Percentiles rank a stretch among this genome's conserved stretches.
These are phyloP conservation scores for Cichorium intybus DNA, from an alignment of 140 eudicot genomes.

Conservation along the genomic window DNA sequence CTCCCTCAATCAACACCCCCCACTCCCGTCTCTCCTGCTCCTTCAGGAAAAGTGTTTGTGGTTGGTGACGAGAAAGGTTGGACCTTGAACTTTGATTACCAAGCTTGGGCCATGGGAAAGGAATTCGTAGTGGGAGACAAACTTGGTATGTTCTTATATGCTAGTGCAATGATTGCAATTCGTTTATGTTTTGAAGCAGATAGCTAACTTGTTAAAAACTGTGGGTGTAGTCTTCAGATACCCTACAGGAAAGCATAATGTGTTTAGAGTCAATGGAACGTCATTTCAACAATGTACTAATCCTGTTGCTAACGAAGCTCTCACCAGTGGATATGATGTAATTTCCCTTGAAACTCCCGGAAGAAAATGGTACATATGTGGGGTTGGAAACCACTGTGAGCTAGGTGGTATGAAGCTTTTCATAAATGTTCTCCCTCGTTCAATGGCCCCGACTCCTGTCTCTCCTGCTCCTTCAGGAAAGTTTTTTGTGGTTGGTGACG, in stretches of 20 bases:
- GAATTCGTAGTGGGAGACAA: conserved; percentile 32
- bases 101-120: conserved; percentile 39
- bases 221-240: conserved; percentile 35
- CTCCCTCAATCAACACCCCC: not conserved
- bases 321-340: conserved; percentile 16
- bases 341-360: conserved; percentile 22
- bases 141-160: conserved; percentile 19
- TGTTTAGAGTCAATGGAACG: conserved; percentile 25
- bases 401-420: conserved; percentile 22
- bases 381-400: conserved; percentile 24
- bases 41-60: not conserved
- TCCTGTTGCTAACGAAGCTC: conserved; percentile 10
- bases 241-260: conserved; percentile 22
- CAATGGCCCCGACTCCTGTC: not conserved
- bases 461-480: conserved; percentile 19
- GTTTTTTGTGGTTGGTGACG: conserved; percentile 42
- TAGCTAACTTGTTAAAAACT: not conserved
- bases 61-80: conserved; percentile 40
- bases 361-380: conserved; percentile 28
- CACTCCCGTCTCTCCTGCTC: not conserved
- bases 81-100: conserved; percentile 28
- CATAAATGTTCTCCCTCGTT: conserved; percentile 19
- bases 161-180: not conserved
- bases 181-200: not conserved
- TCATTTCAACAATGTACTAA: conserved; percentile 30